Percentiles rank a stretch among this genome's conserved stretches.
Conservation (phyloP, 148 eudicot species). For the Gaultheria prostrata region DNA sequence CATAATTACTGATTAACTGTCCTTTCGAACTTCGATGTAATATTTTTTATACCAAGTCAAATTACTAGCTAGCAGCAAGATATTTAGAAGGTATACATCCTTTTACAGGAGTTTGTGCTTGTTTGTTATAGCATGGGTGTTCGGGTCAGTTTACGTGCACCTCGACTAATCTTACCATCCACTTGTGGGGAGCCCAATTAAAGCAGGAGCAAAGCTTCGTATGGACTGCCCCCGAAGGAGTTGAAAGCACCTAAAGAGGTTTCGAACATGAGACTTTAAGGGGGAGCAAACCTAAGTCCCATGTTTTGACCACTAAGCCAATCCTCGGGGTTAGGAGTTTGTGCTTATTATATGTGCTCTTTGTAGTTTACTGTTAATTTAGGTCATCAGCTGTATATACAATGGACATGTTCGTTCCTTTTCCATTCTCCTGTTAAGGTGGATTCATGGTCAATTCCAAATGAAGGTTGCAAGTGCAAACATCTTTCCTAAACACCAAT, state of each 20-base stretch:
- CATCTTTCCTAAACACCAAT: background rate
- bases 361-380: background rate
- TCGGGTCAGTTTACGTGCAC: no score
- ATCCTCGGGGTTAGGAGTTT: no score
- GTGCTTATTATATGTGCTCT: background rate
- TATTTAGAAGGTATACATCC: background rate
- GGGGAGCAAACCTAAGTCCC: no score
- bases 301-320: no score
- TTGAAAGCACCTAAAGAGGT: no score
- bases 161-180: no score
- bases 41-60: background rate
- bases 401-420: background rate
- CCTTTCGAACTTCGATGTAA: background rate
- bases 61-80: background rate
- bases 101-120: background rate
- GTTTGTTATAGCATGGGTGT: no score
- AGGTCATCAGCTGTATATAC: background rate
- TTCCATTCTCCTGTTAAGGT: background rate
- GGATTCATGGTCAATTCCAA: background rate
- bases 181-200: no score
- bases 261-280: no score
- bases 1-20: background rate
- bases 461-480: background rate
- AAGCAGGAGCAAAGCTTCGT: no score
- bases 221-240: no score